Evolutionary conservation across 306 rosid genomes (phyloP).

Genomic region (Medicago lupulina): DNA sequence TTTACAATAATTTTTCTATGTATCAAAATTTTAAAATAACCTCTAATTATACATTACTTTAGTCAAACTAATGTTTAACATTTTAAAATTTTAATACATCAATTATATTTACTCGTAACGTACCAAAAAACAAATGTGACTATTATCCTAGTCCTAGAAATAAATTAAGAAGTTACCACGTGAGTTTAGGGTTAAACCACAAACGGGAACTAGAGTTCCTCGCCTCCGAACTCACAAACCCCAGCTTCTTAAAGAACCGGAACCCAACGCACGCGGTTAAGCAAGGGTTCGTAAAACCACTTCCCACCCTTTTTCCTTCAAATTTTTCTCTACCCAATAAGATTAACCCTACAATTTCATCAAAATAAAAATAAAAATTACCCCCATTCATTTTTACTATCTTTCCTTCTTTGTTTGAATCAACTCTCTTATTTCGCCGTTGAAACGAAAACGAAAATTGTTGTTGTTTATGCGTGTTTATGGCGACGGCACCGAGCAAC

Average conservation of each 20-base stretch:
- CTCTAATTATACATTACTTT: too few relatives aligned
- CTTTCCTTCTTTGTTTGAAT: neutral
- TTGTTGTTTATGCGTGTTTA: neutral
- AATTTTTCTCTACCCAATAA: neutral
- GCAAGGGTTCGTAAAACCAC: too few relatives aligned
- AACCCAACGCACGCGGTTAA: too few relatives aligned
- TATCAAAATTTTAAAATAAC: too few relatives aligned
- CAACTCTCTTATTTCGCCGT: neutral
- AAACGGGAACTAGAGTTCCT: neutral
- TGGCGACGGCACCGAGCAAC: slow-evolving; percentile 21
- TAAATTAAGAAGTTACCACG: too few relatives aligned
- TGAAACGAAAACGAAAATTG: neutral
- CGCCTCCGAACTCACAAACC: neutral
- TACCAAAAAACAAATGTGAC: too few relatives aligned
- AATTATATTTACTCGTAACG: too few relatives aligned
- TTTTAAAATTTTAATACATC: too few relatives aligned
- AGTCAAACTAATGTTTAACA: too few relatives aligned
- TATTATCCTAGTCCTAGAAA: too few relatives aligned
- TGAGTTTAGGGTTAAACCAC: neutral
- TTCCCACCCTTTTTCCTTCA: too few relatives aligned
- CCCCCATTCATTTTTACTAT: neutral
- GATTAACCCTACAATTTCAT: neutral
- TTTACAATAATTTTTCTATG: too few relatives aligned
- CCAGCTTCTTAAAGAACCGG: neutral
- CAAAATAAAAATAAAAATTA: neutral